These are phyloP conservation scores for Zygosaccharomyces siamensis DNA, from an alignment of 805 yeast species.

Conservation along the genomic window DNA sequence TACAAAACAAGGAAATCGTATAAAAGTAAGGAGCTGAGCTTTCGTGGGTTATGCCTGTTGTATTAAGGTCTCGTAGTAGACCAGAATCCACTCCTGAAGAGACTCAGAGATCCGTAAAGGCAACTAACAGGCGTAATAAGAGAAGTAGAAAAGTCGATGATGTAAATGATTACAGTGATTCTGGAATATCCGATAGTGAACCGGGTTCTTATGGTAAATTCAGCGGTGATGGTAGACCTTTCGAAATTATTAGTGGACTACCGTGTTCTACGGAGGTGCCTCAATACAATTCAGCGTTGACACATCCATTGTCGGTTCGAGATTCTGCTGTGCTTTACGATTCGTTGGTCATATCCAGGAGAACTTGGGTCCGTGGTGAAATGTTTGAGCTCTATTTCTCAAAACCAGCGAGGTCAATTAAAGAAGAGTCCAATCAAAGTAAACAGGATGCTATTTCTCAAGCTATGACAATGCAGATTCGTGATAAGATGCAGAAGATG, in stretches of 20 bases:
- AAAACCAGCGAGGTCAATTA: conserved; percentile 45
- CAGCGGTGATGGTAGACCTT: conserved; percentile 45
- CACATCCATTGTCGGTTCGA: conserved; percentile 60
- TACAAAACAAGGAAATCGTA: neutral
- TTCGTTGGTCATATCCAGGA: conserved; percentile 69
- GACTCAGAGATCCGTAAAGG: conserved; percentile 3
- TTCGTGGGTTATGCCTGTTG: conserved; percentile 10
- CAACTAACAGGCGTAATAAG: conserved; percentile 7
- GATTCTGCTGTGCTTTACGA: conserved; percentile 70
- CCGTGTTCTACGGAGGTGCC: conserved; percentile 68
- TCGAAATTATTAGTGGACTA: conserved; percentile 56
- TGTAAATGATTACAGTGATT: conserved; percentile 11
- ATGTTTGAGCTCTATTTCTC: conserved; percentile 82
- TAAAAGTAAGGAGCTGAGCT: neutral
- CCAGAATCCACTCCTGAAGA: conserved; percentile 4
- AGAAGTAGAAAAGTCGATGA: conserved; percentile 20
- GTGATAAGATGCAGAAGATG: conserved; percentile 85
- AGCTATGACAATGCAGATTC: conserved; percentile 34
- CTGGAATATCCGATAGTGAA: conserved; percentile 10
- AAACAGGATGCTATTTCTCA: conserved; percentile 8
- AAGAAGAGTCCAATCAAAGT: conserved; percentile 35
- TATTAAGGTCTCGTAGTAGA: conserved; percentile 12
- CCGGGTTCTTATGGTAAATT: conserved; percentile 5
- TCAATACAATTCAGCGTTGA: conserved; percentile 46
- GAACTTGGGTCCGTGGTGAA: conserved; percentile 56